A percentile compares a stretch with the other conserved stretches of the same genome.
Evolutionary conservation across 179 eudicot genomes (phyloP).

Genomic region (Actinidia arguta): DNA sequence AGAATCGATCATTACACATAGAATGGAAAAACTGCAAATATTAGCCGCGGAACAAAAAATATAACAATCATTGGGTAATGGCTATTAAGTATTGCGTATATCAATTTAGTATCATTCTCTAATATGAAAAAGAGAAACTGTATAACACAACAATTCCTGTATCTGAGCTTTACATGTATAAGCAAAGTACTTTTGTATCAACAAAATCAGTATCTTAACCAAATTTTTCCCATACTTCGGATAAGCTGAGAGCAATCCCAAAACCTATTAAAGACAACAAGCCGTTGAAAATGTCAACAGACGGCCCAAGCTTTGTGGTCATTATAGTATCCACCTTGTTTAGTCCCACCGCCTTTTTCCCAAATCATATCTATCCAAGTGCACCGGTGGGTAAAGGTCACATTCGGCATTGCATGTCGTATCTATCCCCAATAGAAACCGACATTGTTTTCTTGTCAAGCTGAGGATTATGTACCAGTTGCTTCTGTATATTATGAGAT

Average conservation of each 20-base stretch:
- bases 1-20: background rate
- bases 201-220: no score
- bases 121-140: background rate
- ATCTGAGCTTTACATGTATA: background rate
- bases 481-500: constrained; percentile 29
- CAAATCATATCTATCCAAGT: constrained; percentile 44
- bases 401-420: constrained; percentile 55
- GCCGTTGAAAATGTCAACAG: constrained; percentile 49
- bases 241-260: background rate
- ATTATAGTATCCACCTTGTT: constrained; percentile 3
- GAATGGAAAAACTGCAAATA: background rate
- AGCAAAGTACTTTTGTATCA: background rate
- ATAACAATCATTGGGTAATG: no score
- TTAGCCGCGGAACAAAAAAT: background rate
- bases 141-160: background rate
- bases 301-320: background rate
- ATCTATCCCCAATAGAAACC: constrained; percentile 48
- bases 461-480: constrained; percentile 39
- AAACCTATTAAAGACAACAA: constrained; percentile 45
- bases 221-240: background rate
- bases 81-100: no score
- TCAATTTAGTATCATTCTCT: background rate
- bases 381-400: constrained; percentile 57
- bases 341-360: constrained; percentile 27
- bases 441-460: constrained; percentile 39